Evolutionary conservation across 345 rosid genomes (phyloP), one percentile per base, ranked within the genome.

Genomic region (Corchorus capsularis): DNA sequence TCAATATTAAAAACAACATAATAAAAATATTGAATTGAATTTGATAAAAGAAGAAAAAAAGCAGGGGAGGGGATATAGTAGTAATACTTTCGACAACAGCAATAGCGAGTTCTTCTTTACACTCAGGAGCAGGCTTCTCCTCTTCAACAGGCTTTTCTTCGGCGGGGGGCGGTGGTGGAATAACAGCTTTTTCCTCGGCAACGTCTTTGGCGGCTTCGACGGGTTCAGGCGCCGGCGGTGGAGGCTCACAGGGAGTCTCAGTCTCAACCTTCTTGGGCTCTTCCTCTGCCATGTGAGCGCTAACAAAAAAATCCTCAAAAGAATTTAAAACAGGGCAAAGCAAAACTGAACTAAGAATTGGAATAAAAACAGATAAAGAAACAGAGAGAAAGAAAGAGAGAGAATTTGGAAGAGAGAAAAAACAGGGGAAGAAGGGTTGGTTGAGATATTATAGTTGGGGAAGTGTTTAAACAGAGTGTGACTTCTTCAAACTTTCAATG

Each of bases 201-300:
- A 67, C 54, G 10, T 67, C 71, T 22, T 20, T 14, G 19, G 71
- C 4, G 41, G 47, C 22, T 16, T 41, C 69, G 41, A 41, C 39
- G 5, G 45, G 69, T 65, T 65, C 69, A 8, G 53, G 35, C 43
- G 52, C 35, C 2, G 69, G 55, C 39, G 20, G 56, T 1, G 69
- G 17, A 17, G 49, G 41, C 41, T 68, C 41, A 20, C 39, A 68
- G 4, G 72, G 72, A 9, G 4, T 2, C 4, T 46, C 45, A 27
- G 46, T 7, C 6, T 86, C 91, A 4, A 80, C 73, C 82, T 80
- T 83, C 85, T 83, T 85, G 50, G 86, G 72, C 67, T 83, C 85
- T 67, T 82, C 87, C 69, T 87, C 86, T 14, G 87, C 85, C 94
- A 88, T 88, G 47, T 66, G 66, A 39, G 43, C 53, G 60, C 27